Evolutionary conservation across 2,329 filamentous ascomycete species (phyloP), one percentile per base, ranked within the genome.

Genomic region (Apiospora pterosperma): DNA sequence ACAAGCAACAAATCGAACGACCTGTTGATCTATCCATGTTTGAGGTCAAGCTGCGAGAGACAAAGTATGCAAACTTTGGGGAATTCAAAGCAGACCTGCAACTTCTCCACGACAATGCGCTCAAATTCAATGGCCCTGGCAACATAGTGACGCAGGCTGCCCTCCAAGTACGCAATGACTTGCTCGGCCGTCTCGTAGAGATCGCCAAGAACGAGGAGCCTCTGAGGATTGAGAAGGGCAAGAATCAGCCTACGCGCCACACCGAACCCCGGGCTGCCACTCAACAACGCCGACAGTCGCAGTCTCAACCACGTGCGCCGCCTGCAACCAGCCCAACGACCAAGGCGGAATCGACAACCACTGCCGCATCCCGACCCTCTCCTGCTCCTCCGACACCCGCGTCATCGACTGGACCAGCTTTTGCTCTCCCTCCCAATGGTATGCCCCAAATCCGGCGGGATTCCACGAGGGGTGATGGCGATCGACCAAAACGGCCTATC

Each of bases 401-500:
- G 36, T 76, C 79, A 3, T 76, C 81, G 39, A 80, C 83, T 23
- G 78, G 81, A 5, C 84, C 84, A 36, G 86, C 90, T 0, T 96
- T 93, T 77, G 92, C 93, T 2, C 82, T 96, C 12, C 88, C 91
- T 28, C 88, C 92, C 1, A 88, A 92, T 70, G 92, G 92, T 1
- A 84, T 92, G 42, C 93, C 93, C 10, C 84, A 93, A 42, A 96
- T 96, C 68, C 90, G 96, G 63, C 91, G 95, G 23, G 93, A 96
- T 72, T 97, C 92, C 1, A 90, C 88, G 6, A 90, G 90, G 65
- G 85, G 86, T 5, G 92, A 93, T 69, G 91, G 90, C 64, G 86
- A 88, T 68, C 88, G 96, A 62, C 94, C 95, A 12, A 97, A 97
- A 82, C 90, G 96, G 63, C 93, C 95, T 16, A 97, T 98, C 63